A percentile compares a stretch with the other conserved stretches of the same genome.
phyloP scores from a whole-genome alignment of 2,329 filamentous ascomycete species.

The Stromatinia cepivora region DNA sequence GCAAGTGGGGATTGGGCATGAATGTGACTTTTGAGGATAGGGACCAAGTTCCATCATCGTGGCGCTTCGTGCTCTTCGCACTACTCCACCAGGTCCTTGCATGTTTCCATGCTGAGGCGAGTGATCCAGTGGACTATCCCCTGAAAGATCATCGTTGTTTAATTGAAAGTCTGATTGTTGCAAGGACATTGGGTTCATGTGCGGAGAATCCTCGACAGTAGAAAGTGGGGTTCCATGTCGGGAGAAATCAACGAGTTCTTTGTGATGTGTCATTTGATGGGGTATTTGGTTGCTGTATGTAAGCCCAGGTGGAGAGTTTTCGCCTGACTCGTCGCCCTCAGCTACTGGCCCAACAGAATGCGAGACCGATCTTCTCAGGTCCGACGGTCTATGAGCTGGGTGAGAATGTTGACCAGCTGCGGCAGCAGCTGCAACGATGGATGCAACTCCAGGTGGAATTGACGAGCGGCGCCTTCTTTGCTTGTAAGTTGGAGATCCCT shows the following conservation, averaged over 20 bases:
- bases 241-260: constrained; percentile 80
- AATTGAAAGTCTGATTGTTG: constrained; percentile 71
- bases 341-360: constrained; percentile 78
- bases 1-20: constrained; percentile 97
- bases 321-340: constrained; percentile 75
- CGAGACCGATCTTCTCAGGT: constrained; percentile 88
- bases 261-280: constrained; percentile 67
- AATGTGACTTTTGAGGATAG: constrained; percentile 97
- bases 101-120: constrained; percentile 64
- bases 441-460: constrained; percentile 75
- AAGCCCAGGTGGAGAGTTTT: constrained; percentile 77
- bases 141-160: constrained; percentile 60
- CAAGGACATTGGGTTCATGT: constrained; percentile 67
- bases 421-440: constrained; percentile 63
- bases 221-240: constrained; percentile 88
- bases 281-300: constrained; percentile 71
- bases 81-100: constrained; percentile 71
- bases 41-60: constrained; percentile 96
- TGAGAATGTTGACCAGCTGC: constrained; percentile 49
- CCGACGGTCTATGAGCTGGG: constrained; percentile 76
- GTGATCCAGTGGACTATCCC: constrained; percentile 60
- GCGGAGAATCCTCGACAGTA: constrained; percentile 78
- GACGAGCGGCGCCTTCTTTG: constrained; percentile 92
- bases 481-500: constrained; percentile 98
- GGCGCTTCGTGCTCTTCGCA: constrained; percentile 87